Evolutionary conservation across 331 rosid genomes (phyloP), one percentile per base, ranked within the genome.

Genomic region (Stylosanthes scabra): DNA sequence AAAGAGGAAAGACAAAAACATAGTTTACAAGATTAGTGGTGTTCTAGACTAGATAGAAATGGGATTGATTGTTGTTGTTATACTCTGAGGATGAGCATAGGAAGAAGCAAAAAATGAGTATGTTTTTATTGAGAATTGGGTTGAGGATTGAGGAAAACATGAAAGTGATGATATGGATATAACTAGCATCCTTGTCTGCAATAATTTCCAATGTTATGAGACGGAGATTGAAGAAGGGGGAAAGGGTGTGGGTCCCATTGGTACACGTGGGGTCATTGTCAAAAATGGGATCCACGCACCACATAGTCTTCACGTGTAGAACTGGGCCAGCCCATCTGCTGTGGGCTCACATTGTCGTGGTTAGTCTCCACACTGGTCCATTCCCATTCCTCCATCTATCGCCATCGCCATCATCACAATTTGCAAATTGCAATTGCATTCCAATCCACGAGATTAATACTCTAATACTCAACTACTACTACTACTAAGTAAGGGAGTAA

Each of bases 301-400:
- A 39, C 47, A 12, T 16, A 65, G 59, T 31, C 81, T 81, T 89
- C 91, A 89, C 89, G 94, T 86, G 89, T 14, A 3, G n/a, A 42
- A 68, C 31, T 8, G 10, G 79, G 49, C 76, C 40, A 63, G 14
- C 8, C 85, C 86, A 80, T 59, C 58, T 0, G 66, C 59, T 27
- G 76, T 78, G 89, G 94, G 89, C 79, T 62, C 79, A 7, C 2
- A 1, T 40, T 62, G 70, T 71, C 67, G 44, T 13, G 64, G 27
- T 44, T 34, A 55, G 49, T 63, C 46, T 58, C 78, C 56, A n/a
- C 45, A 59, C 88, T 84, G 91, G 91, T 86, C 93, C 81, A 64
- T 57, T 42, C 85, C 37, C 37, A 31, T 31, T 31, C 37, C 37
- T 5, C 37, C 70, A 72, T 63, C 46, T 11, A 37, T 76, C 61